Evolutionary conservation across 2,329 filamentous ascomycete species (phyloP).

Genomic region (Cercospora citrullina): DNA sequence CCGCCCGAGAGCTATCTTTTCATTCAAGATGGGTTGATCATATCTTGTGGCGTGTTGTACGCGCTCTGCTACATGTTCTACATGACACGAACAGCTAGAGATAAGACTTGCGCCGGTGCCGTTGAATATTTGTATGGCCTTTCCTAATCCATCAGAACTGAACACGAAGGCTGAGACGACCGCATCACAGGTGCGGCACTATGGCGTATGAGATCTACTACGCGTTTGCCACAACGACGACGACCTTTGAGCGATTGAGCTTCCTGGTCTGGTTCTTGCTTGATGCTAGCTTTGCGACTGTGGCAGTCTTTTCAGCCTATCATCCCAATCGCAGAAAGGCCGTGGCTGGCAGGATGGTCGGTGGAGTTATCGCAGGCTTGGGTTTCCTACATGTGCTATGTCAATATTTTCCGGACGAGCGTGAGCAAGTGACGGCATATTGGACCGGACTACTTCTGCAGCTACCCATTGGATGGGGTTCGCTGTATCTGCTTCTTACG

Average conservation of each 20-base stretch:
- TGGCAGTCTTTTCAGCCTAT: slow-evolving; percentile 39
- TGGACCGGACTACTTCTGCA: slow-evolving; percentile 44
- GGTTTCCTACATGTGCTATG: slow-evolving; percentile 36
- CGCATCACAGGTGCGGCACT: slow-evolving; percentile 21
- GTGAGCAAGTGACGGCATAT: slow-evolving; percentile 45
- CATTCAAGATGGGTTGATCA: slow-evolving; percentile 45
- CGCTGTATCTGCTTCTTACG: slow-evolving; percentile 36
- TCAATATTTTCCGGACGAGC: slow-evolving; percentile 40
- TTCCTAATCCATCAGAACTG: not conserved
- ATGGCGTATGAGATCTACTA: slow-evolving; percentile 47
- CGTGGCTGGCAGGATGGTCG: slow-evolving; percentile 33
- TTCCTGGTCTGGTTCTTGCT: slow-evolving; percentile 45
- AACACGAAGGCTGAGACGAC: not conserved
- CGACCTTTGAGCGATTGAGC: slow-evolving; percentile 38
- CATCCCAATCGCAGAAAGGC: slow-evolving; percentile 24
- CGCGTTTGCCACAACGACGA: slow-evolving; percentile 40
- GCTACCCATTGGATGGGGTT: slow-evolving; percentile 43
- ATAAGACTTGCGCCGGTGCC: slow-evolving; percentile 39
- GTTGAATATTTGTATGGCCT: slow-evolving; percentile 32
- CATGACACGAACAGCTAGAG: slow-evolving; percentile 40
- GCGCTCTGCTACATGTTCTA: slow-evolving; percentile 46
- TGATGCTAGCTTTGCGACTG: slow-evolving; percentile 40
- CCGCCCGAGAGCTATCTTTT: slow-evolving; percentile 45
- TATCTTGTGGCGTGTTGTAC: slow-evolving; percentile 44
- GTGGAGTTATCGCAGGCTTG: slow-evolving; percentile 36